phyloP scores from a whole-genome alignment of 345 rosid species.

The Chamaenerion angustifolium region DNA sequence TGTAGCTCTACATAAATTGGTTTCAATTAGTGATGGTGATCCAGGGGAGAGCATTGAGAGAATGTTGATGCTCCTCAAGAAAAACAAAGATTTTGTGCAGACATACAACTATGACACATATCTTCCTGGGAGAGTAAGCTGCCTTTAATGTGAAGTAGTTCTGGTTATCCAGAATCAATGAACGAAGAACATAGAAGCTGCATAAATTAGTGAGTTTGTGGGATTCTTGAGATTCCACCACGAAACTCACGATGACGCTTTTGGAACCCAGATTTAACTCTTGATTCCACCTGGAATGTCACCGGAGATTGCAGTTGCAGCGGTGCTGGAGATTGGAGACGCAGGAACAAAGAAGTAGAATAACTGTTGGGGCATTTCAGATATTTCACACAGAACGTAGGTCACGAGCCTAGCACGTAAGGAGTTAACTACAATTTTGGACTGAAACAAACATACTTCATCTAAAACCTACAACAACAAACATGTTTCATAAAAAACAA shows the following conservation, averaged over 20 bases:
- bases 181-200: constrained; percentile 43
- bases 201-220: constrained; percentile 84
- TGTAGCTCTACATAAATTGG: constrained; percentile 81
- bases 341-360: too few species aligned
- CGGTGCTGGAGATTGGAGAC: too few species aligned
- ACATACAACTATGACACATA: constrained; percentile 51
- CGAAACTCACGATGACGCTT: constrained; percentile 61
- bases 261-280: too few species aligned
- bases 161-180: constrained; percentile 33
- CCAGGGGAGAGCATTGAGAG: constrained; percentile 70
- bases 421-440: too few species aligned
- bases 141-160: constrained; percentile 27
- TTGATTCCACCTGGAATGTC: too few species aligned
- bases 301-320: too few species aligned
- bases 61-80: constrained; percentile 65
- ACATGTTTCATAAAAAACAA: too few species aligned
- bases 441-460: too few species aligned
- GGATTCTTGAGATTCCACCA: constrained; percentile 76
- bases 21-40: constrained; percentile 50
- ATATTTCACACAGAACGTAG: too few species aligned
- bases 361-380: too few species aligned
- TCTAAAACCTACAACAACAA: too few species aligned
- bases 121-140: constrained; percentile 31
- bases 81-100: constrained; percentile 82
- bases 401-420: too few species aligned